Base-by-base conservation (phyloP, 176 grass and related monocot species). In the Avena eriantha region DNA sequence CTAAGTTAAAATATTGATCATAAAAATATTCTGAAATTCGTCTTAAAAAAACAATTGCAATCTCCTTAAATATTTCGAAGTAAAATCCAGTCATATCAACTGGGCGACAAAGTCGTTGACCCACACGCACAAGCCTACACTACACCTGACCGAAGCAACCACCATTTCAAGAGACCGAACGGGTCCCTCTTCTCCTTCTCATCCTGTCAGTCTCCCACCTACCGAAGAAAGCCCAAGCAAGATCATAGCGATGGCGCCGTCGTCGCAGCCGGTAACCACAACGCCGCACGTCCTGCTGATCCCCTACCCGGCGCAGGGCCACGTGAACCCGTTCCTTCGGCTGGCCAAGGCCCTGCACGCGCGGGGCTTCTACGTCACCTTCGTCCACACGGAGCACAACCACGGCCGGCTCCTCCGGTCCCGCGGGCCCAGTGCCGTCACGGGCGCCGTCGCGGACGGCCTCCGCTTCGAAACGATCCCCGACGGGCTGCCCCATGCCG, bases 271-370 rank as follows among this genome's bases (percentile, higher is more conserved):
- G 46, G 71, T 12, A 18, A 48, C 45, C 41, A 24, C 21, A 3
- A 49, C 31, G 33, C 34, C 90, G 61, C 92, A 94, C 82, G 84
- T 76, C 65, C 23, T 94, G 69, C 82, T 91, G 13, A 34, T 94
- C 39, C 92, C 92, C 36, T 94, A 89, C 87, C 92, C 92, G 15
- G 87, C 92, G 46, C 92, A 94, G 90, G 92, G 92, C 87, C 92
- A 94, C 87, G 84, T 94, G 78, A 92, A 73, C 77, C 89, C 92
- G 49, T 88, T 95, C 87, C 84, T 94, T 24, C 78, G 82, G 70
- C 84, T 94, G 19, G 90, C 90, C 78, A 91, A 90, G 89, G 77
- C 77, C n/a, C 74, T 87, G 31, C 87, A 88, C 86, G 84, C 57
- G 22, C 74, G 86, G 1, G 83, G 80, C 71, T 78, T 91, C 87